phyloP scores from a whole-genome alignment of 176 grass and related monocot species.

The Ananas comosus region DNA sequence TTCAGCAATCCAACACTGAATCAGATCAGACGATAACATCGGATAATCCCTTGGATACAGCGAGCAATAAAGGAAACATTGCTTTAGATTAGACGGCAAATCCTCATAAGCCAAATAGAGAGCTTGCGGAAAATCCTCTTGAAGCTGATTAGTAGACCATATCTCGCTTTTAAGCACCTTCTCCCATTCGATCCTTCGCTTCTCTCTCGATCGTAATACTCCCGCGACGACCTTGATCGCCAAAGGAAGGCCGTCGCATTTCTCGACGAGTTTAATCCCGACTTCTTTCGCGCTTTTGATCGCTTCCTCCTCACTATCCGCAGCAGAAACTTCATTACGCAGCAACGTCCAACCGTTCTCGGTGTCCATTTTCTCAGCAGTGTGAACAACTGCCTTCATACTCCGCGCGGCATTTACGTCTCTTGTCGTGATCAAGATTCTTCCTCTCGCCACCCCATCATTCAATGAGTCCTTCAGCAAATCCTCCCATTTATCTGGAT shows the following conservation, averaged over 20 bases:
- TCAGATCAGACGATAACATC: constrained; percentile 40
- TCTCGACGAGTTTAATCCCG: constrained; percentile 52
- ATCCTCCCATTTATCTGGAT: constrained; percentile 37
- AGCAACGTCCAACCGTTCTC: constrained; percentile 47
- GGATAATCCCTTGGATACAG: constrained; percentile 52
- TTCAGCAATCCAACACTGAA: constrained; percentile 68
- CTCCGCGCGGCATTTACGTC: constrained; percentile 28
- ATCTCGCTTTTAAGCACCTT: constrained; percentile 38
- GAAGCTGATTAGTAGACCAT: constrained; percentile 40
- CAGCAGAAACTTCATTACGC: constrained; percentile 22
- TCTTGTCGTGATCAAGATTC: constrained; percentile 45
- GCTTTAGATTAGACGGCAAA: constrained; percentile 60
- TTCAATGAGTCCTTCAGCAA: constrained; percentile 48
- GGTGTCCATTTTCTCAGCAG: constrained; percentile 33
- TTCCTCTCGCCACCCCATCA: constrained; percentile 44
- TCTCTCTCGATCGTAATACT: constrained; percentile 41
- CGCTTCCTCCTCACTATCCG: constrained; percentile 24
- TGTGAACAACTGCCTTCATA: constrained; percentile 49
- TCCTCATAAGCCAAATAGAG: constrained; percentile 60
- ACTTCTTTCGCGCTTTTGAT: constrained; percentile 33
- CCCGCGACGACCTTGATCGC: constrained; percentile 61
- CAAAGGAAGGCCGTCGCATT: constrained; percentile 57
- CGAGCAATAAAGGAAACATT: constrained; percentile 70
- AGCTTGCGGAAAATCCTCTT: constrained; percentile 44
- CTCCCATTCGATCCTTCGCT: constrained; percentile 42